phyloP scores from a whole-genome alignment of 176 grass and related monocot species.

The Avena eriantha region DNA sequence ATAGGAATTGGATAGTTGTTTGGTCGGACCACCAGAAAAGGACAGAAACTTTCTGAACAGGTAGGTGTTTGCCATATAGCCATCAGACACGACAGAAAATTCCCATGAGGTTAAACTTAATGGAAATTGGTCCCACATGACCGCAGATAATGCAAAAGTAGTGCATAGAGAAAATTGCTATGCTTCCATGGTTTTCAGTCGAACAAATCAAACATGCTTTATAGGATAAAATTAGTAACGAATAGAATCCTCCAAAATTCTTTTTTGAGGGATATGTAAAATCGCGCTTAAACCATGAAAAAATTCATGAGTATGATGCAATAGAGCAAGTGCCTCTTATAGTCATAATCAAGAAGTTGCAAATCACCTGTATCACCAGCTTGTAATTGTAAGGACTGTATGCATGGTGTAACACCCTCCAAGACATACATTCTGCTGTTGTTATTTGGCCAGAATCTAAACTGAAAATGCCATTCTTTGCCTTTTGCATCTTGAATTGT shows the following conservation, averaged over 20 bases:
- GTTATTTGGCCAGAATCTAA: slow-evolving; percentile 99
- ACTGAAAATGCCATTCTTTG: slow-evolving; percentile 99
- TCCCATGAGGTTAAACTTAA: not conserved
- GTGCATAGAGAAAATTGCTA: not conserved
- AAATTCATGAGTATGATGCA: slow-evolving; percentile 10
- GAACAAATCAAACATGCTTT: not conserved
- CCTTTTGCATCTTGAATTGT: slow-evolving; percentile 99
- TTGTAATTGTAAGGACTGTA: slow-evolving; percentile 98
- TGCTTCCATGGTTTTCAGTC: not conserved
- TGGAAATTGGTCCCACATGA: not conserved
- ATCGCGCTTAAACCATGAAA: slow-evolving; percentile 25
- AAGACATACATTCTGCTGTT: slow-evolving; percentile 99
- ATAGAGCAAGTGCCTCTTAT: slow-evolving; percentile 1
- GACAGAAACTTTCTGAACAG: not conserved
- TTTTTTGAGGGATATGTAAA: not conserved
- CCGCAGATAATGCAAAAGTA: not conserved
- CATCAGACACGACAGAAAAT: not conserved
- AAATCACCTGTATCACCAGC: slow-evolving; percentile 99
- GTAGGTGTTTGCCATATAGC: not conserved
- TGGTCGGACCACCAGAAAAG: not conserved
- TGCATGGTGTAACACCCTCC: slow-evolving; percentile 98
- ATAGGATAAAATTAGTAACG: not conserved
- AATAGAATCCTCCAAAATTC: not conserved
- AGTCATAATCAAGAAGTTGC: slow-evolving; percentile 12
- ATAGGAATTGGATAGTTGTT: not conserved